Evolutionary conservation across 805 yeast genomes (phyloP).

Genomic region (Ogataea paradorogensis): DNA sequence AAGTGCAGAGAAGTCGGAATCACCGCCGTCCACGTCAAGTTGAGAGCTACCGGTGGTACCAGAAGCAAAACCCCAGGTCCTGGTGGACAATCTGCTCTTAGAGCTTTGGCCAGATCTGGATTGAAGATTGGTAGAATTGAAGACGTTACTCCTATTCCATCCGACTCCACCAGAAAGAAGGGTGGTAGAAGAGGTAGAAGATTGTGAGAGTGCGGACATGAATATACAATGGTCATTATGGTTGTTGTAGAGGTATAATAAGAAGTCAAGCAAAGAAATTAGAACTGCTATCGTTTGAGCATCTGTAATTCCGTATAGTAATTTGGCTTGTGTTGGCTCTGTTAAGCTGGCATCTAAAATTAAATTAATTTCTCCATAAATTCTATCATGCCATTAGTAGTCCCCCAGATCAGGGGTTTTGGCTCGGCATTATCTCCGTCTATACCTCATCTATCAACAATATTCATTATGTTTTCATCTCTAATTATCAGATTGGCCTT

Average conservation of each 20-base stretch:
- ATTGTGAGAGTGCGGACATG: constrained; percentile 41
- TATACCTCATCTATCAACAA: constrained; percentile 8
- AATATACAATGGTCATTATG: constrained; percentile 10
- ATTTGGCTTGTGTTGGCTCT: too few species aligned
- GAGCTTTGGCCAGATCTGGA: constrained; percentile 99
- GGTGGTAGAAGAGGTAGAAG: constrained; percentile 99
- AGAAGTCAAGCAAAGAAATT: constrained; percentile 3
- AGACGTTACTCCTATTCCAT: constrained; percentile 99
- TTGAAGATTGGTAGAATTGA: constrained; percentile 99
- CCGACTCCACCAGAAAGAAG: constrained; percentile 99
- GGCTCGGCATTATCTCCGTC: background rate
- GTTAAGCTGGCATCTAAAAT: background rate
- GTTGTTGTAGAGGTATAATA: constrained; percentile 13
- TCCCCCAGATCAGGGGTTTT: background rate
- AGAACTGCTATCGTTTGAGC: background rate
- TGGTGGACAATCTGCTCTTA: constrained; percentile 99
- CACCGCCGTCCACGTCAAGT: constrained; percentile 98
- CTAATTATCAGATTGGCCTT: constrained; percentile 53
- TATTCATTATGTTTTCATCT: constrained; percentile 19
- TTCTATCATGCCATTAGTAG: constrained; percentile 13
- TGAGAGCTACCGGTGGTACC: constrained; percentile 99
- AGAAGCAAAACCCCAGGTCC: constrained; percentile 99
- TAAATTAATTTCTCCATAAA: constrained; percentile 1
- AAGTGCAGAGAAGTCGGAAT: constrained; percentile 99
- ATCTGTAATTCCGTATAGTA: background rate